A percentile compares a stretch with the other conserved stretches of the same genome.
phyloP scores from a whole-genome alignment of 371 early-diverging fungal genomes.

The Thermomucor indicae-seudaticae region DNA sequence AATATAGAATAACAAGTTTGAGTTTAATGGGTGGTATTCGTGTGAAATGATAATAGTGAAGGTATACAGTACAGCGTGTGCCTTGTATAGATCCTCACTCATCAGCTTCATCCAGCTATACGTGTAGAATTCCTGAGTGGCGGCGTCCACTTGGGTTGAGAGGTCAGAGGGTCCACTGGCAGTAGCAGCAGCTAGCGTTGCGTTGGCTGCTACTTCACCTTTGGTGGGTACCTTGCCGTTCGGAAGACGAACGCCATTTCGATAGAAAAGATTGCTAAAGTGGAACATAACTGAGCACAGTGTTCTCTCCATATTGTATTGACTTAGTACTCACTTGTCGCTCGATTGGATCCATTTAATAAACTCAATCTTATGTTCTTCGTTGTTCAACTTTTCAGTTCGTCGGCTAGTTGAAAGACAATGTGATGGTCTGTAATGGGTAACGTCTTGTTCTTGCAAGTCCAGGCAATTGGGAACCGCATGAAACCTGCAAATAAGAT shows the following conservation, averaged over 20 bases:
- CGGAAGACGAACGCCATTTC: constrained; percentile 22
- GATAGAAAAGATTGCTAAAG: constrained; percentile 19
- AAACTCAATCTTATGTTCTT: constrained; percentile 25
- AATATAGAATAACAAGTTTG: not conserved
- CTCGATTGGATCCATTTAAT: constrained; percentile 25
- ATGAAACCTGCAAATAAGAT: no score
- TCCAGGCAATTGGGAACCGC: constrained; percentile 19
- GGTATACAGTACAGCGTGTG: constrained; percentile 9
- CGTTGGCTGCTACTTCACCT: constrained; percentile 14
- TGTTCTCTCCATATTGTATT: not conserved
- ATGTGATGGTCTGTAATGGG: constrained; percentile 25
- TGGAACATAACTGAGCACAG: not conserved
- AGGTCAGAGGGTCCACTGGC: constrained; percentile 9
- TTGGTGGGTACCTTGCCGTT: constrained; percentile 24
- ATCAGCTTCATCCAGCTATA: constrained; percentile 21
- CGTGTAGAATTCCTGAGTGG: constrained; percentile 6
- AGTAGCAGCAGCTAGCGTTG: constrained; percentile 3
- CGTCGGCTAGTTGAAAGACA: constrained; percentile 24
- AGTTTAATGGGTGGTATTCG: not conserved
- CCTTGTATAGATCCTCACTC: constrained; percentile 22
- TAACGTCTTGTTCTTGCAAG: constrained; percentile 18
- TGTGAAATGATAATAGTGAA: not conserved
- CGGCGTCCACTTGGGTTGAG: constrained; percentile 2
- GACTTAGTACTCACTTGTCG: constrained; percentile 14
- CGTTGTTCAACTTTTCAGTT: constrained; percentile 19